Base-by-base conservation (phyloP, 2,329 filamentous ascomycete genomes). In the Mollisia scopiformis region DNA sequence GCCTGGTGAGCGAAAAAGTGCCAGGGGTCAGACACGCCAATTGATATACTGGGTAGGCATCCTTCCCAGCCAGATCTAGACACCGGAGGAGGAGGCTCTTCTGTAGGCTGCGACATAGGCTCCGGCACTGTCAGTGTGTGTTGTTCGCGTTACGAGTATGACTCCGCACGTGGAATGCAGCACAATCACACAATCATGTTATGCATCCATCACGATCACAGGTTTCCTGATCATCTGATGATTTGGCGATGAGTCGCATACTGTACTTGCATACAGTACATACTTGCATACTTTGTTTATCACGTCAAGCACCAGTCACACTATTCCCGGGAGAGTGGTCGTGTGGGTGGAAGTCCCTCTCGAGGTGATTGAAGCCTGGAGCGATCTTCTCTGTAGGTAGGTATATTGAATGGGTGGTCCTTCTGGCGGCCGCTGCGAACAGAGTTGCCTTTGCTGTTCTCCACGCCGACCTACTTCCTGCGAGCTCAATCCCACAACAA, bases 81-180 rank as follows among this genome's bases (percentile, higher is more conserved):
- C 25, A 43, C 31, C 31, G 19, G 46, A 28, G 23, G 37, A 33
- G 19, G 53, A 52, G 53, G 23, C 39, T 28, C 19, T 30, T 47
- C 28, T 23, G 43, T 6, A 27, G 27, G 49, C n/a, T 33, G 33
- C 10, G 31, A 19, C 27, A 19, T 54, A 33, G 19, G 7, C 6
- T 37, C 19, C 33, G 25, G 25, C 25, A 11, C 46, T 50, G 39
- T 43, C 39, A 43, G 3, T 21, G 16, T 23, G 23, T 39, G 51
- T 27, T 14, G 31, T n/a, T 19, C 11, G 21, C 23, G 27, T 51
- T 13, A 31, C 21, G 30, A 27, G 23, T 19, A 55, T 61, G 59
- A 61, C 35, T 61, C 59, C 46, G 11, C n/a, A 21, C 6, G 16
- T 23, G 30, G 54, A 61, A 54, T 61, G 58, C 58, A 30, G 33